Conservation (phyloP, 352 stramenopile genomes). For the Achlya hypogyna region DNA sequence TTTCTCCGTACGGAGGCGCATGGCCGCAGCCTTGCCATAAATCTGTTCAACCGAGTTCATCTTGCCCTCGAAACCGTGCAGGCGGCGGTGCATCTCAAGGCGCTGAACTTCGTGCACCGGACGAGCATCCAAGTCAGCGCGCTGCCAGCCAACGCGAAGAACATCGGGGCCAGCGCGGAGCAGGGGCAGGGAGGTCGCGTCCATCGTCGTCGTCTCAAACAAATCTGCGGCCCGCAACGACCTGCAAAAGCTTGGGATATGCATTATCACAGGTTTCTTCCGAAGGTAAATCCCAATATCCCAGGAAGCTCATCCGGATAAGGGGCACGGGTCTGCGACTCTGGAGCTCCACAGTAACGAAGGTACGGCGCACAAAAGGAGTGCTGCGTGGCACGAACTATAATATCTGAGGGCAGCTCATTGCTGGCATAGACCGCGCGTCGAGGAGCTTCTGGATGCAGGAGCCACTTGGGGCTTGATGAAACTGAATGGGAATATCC, state of each 20-base stretch:
- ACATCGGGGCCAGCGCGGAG: slow-evolving; percentile 73
- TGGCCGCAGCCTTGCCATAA: slow-evolving; percentile 81
- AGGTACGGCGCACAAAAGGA: no score
- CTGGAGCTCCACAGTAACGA: no score
- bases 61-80: slow-evolving; percentile 78
- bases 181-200: slow-evolving; percentile 62
- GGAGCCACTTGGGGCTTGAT: no score
- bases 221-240: not conserved
- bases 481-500: no score
- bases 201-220: slow-evolving; percentile 23
- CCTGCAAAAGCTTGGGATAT: not conserved
- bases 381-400: no score
- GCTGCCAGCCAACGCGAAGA: slow-evolving; percentile 76
- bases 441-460: no score
- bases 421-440: no score
- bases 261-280: not conserved
- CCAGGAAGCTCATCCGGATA: not conserved
- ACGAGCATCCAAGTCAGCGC: slow-evolving; percentile 66
- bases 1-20: slow-evolving; percentile 84
- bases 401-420: no score
- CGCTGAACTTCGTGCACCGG: slow-evolving; percentile 78
- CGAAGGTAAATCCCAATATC: not conserved
- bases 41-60: slow-evolving; percentile 84
- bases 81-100: slow-evolving; percentile 67
- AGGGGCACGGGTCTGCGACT: no score